Evolutionary conservation across 768 basidiomycete genomes (phyloP).

Genomic region (Trametes cingulata): DNA sequence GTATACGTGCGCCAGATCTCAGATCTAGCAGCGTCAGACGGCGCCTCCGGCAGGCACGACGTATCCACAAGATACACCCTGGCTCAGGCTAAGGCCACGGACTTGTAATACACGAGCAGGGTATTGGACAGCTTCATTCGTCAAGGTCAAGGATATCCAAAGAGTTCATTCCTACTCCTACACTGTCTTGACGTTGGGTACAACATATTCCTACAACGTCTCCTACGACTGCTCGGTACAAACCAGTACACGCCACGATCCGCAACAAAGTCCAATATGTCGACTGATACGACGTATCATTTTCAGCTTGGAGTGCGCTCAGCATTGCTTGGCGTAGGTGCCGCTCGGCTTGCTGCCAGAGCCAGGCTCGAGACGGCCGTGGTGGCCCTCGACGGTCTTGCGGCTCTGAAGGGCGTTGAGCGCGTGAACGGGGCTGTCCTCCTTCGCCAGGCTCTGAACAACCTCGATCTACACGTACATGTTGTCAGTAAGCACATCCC

Average conservation of each 20-base stretch:
- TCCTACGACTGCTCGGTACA: too few relatives aligned
- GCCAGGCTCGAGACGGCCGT: constrained; percentile 49
- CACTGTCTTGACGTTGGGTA: not conserved
- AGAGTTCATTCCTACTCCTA: too few relatives aligned
- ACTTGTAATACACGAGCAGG: too few relatives aligned
- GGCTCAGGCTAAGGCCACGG: too few relatives aligned
- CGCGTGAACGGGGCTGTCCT: constrained; percentile 51
- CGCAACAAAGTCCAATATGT: too few relatives aligned
- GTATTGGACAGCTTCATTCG: too few relatives aligned
- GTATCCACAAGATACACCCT: too few relatives aligned
- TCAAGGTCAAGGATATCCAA: too few relatives aligned
- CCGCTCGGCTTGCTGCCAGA: constrained; percentile 52
- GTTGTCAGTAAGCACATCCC: not conserved
- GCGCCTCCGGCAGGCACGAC: too few relatives aligned
- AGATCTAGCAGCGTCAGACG: constrained; percentile 1
- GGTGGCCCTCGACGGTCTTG: constrained; percentile 39
- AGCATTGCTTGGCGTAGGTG: constrained; percentile 72
- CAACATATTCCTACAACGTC: not conserved
- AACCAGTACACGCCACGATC: too few relatives aligned
- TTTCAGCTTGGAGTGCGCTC: constrained; percentile 19
- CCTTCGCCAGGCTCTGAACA: constrained; percentile 55
- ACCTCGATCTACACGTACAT: constrained; percentile 52
- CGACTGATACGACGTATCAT: too few relatives aligned
- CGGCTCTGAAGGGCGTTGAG: constrained; percentile 44
- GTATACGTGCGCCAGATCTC: not conserved